Percentiles rank a stretch among this genome's conserved stretches.
These are phyloP conservation scores for Saturnispora quitensis DNA, from an alignment of 805 yeast genomes.

Conservation along the genomic window DNA sequence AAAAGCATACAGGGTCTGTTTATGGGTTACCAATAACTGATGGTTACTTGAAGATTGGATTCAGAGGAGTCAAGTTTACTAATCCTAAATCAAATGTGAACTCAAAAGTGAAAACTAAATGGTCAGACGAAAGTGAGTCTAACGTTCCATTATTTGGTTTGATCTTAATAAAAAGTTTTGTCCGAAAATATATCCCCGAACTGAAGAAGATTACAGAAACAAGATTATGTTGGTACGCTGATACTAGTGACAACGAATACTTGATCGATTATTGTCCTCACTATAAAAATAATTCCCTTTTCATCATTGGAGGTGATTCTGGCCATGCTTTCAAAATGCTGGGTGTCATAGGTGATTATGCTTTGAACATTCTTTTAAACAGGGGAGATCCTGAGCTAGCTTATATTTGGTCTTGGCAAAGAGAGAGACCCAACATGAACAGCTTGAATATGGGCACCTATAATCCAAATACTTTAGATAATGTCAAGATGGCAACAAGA, in stretches of 20 bases:
- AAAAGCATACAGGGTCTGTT: conserved; percentile 24
- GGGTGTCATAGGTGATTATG: conserved; percentile 27
- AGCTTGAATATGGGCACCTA: conserved; percentile 17
- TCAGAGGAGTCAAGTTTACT: conserved; percentile 26
- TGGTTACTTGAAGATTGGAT: conserved; percentile 25
- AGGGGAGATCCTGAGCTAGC: conserved; percentile 13
- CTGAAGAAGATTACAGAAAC: conserved; percentile 18
- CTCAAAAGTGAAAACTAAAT: conserved; percentile 23
- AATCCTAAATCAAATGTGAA: conserved; percentile 18
- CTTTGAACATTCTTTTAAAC: conserved; percentile 15
- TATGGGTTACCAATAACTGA: conserved; percentile 25
- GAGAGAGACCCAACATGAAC: conserved; percentile 20
- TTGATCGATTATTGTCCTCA: conserved; percentile 29
- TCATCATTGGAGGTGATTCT: conserved; percentile 32
- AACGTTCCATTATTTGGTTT: conserved; percentile 25
- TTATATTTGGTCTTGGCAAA: conserved; percentile 21
- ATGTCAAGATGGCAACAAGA: conserved; percentile 21
- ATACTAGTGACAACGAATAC: conserved; percentile 28
- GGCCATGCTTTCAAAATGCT: conserved; percentile 33
- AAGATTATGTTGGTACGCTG: conserved; percentile 30
- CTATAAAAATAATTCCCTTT: conserved; percentile 21
- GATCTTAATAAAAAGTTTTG: conserved; percentile 19
- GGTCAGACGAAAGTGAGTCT: conserved; percentile 17
- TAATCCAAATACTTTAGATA: conserved; percentile 22
- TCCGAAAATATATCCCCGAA: conserved; percentile 22